Percentiles rank a stretch among this genome's conserved stretches.
These are phyloP conservation scores for Colletotrichum theobromicola DNA, from an alignment of 2,329 filamentous ascomycete species.

Conservation along the genomic window DNA sequence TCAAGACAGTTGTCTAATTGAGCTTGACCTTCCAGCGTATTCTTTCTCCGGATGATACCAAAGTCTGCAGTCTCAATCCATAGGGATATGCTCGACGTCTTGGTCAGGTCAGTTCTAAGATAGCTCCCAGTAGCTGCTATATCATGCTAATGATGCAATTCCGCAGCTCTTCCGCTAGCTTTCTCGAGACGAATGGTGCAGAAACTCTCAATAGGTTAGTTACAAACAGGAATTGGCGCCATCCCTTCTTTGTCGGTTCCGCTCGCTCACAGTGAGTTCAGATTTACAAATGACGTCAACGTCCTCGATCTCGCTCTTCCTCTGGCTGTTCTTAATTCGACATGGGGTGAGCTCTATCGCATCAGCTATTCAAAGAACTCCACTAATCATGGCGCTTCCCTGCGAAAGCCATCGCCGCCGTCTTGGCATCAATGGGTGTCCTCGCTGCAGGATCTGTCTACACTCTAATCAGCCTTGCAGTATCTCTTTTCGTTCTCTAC, in stretches of 20 bases:
- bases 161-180: neutral
- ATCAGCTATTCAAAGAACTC: neutral
- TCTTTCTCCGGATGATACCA: neutral
- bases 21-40: neutral
- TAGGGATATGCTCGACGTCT: neutral
- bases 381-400: too few species aligned
- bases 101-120: neutral
- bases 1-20: neutral
- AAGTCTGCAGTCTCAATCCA: neutral
- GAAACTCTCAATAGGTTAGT: neutral
- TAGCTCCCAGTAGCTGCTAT: neutral
- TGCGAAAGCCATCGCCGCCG: neutral
- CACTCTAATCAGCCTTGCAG: neutral
- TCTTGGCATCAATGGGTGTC: neutral
- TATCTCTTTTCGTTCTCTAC: neutral
- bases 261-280: neutral
- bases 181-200: neutral
- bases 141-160: neutral
- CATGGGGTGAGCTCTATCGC: neutral
- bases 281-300: neutral
- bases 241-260: fast-evolving
- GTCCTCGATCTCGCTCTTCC: neutral
- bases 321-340: neutral
- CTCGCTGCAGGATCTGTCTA: neutral
- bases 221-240: fast-evolving